Base-by-base conservation (phyloP, 2,329 filamentous ascomycete species). In the Cladosporium austrohemisphaericum region DNA sequence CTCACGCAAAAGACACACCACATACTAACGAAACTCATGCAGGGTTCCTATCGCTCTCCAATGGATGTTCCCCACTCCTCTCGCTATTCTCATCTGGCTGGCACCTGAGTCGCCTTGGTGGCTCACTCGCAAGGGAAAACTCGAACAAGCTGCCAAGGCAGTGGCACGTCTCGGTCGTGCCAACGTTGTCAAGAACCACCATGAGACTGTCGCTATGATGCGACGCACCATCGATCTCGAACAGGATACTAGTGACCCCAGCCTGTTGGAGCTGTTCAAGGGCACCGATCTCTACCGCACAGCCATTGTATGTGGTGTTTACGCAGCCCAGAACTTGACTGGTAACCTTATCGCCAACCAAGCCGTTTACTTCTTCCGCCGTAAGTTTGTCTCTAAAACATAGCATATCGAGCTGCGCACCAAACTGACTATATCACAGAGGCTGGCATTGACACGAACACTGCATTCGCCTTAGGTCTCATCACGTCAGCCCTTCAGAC, bases 311-410 rank as follows among this genome's bases (percentile, higher is more conserved):
- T 80, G 76, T 53, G 71, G 71, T 68, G 74, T 81, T 16, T 83
- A 80, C 62, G 73, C 76, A 2, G 73, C 78, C 23, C 79, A 82
- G 65, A 81, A 82, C 56, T 67, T 83, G n/a, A 76, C 78, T 4
- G 80, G 80, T 54, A 83, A 82, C 57, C 68, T 82, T 38, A 80
- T 83, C 52, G 79, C 80, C 58, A 82, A 82, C 57, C 80, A 83
- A 60, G 78, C 80, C 16, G 75, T 78, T 26, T 83, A 75, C 60
- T 83, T 83, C 65, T 84, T 83, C 61, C 70, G 71, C 55, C 76
- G 72, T 75, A 56, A 65, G 72, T 70, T 58, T 68, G 52, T 4
- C 6, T 14, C 4, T 8, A n/a, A n/a, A n/a, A n/a, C n/a, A n/a
- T n/a, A n/a, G n/a, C n/a, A n/a, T n/a, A n/a, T n/a, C n/a, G n/a